A percentile compares a stretch with the other conserved stretches of the same genome.
These are phyloP conservation scores for Penicillium angulare DNA, from an alignment of 495 filamentous ascomycete genomes.

Conservation along the genomic window DNA sequence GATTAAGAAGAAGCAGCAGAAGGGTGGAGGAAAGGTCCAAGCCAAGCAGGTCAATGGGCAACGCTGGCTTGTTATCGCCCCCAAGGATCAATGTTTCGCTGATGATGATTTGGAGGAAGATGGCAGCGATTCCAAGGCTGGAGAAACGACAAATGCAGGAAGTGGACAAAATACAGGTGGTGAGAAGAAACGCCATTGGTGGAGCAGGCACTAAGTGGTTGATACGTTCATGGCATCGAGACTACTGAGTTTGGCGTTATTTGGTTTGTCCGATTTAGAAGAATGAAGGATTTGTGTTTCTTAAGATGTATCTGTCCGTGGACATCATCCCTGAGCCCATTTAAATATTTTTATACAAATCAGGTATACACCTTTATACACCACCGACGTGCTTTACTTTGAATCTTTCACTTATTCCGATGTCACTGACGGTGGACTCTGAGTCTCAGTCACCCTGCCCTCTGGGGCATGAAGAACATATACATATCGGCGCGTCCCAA, in stretches of 20 bases:
- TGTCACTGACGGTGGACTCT: too few relatives aligned
- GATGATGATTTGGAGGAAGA: slow-evolving; percentile 13
- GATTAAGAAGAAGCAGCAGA: slow-evolving; percentile 6
- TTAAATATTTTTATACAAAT: too few relatives aligned
- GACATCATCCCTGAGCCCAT: too few relatives aligned
- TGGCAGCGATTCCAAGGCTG: not conserved
- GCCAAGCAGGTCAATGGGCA: slow-evolving; percentile 12
- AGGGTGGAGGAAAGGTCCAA: not conserved
- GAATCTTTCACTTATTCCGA: not conserved
- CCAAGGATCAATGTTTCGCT: not conserved
- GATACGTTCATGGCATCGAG: too few relatives aligned
- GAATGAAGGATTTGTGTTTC: too few relatives aligned
- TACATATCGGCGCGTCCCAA: slow-evolving; percentile 5
- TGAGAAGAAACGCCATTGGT: not conserved
- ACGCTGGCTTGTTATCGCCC: slow-evolving; percentile 14
- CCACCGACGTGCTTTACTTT: too few relatives aligned
- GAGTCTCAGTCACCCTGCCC: too few relatives aligned
- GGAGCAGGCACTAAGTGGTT: not conserved
- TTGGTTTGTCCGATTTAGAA: too few relatives aligned
- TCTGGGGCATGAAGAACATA: too few relatives aligned
- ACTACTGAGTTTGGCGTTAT: not conserved
- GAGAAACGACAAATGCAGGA: not conserved
- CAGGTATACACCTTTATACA: too few relatives aligned
- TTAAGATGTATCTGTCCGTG: too few relatives aligned
- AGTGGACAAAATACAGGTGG: not conserved